Percentiles rank a stretch among this genome's conserved stretches.
phyloP scores from a whole-genome alignment of 139 green algal genomes.

The Micromonas commoda region DNA sequence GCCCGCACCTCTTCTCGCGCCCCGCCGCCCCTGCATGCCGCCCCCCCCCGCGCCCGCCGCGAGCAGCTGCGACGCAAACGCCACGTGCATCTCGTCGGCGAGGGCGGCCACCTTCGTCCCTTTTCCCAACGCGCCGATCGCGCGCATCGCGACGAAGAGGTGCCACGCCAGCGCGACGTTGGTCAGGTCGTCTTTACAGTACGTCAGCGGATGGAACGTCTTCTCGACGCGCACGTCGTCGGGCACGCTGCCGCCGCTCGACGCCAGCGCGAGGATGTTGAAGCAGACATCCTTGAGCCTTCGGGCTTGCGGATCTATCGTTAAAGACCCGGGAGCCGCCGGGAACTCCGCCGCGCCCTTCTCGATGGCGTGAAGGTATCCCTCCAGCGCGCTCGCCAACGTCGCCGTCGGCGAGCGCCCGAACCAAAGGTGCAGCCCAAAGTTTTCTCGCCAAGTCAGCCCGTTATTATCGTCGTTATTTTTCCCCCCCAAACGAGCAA shows the following conservation, averaged over 20 bases:
- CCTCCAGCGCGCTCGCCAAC: background rate
- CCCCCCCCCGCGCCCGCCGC: background rate
- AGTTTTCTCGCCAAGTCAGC: conserved; percentile 2
- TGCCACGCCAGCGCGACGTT: conserved; percentile 14
- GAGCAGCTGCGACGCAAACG: background rate
- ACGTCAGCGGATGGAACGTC: conserved; percentile 15
- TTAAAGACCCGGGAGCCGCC: background rate
- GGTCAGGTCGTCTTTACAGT: background rate
- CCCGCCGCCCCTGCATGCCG: no score
- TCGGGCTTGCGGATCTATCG: background rate
- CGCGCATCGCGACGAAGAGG: background rate
- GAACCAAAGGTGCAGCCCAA: background rate
- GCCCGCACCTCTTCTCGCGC: no score
- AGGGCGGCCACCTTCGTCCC: background rate
- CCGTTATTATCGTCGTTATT: background rate
- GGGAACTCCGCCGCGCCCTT: background rate
- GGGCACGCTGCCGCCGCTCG: background rate
- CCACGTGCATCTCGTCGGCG: background rate
- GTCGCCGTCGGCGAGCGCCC: background rate
- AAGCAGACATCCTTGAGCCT: background rate
- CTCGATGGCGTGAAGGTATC: background rate
- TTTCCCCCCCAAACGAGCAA: background rate
- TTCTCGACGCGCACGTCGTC: background rate
- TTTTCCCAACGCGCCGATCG: background rate
- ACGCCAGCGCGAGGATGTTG: background rate